Conservation (phyloP, 2,329 filamentous ascomycete species). For the Aaosphaeria pasadenensis region DNA sequence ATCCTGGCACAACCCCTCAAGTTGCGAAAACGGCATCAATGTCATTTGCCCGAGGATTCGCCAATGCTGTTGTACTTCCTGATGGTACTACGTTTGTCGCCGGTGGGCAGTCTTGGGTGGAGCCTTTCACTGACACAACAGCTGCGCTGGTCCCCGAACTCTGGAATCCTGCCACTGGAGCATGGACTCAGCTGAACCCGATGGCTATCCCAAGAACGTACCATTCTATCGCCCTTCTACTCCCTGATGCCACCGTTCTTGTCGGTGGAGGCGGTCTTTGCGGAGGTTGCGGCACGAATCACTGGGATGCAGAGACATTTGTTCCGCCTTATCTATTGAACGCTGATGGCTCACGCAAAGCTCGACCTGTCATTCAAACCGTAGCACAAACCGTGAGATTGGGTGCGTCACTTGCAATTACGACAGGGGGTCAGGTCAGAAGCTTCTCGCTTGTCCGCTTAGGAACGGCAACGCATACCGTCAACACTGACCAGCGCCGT, state of each 20-base stretch:
- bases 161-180: constrained; percentile 17
- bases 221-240: constrained; percentile 25
- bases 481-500: constrained; percentile 59
- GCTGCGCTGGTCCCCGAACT: constrained; percentile 18
- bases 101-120: constrained; percentile 18
- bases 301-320: constrained; percentile 56
- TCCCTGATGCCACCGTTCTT: constrained; percentile 24
- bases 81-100: constrained; percentile 34
- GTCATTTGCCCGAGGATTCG: constrained; percentile 25
- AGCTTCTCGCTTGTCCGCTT: constrained; percentile 48
- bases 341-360: constrained; percentile 39
- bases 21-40: constrained; percentile 22
- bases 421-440: constrained; percentile 19
- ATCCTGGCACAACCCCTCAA: constrained; percentile 14
- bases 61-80: constrained; percentile 26
- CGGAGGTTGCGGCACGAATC: constrained; percentile 45
- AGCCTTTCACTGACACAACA: constrained; percentile 18
- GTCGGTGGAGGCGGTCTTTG: constrained; percentile 43
- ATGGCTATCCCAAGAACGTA: constrained; percentile 21
- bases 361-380: constrained; percentile 43
- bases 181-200: constrained; percentile 20
- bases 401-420: constrained; percentile 29
- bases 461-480: constrained; percentile 52
- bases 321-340: constrained; percentile 56
- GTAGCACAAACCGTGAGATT: constrained; percentile 28